These are phyloP conservation scores for Phaeosphaeriaceae sp. DNA, from an alignment of 2,329 filamentous ascomycete genomes.

Conservation along the genomic window DNA sequence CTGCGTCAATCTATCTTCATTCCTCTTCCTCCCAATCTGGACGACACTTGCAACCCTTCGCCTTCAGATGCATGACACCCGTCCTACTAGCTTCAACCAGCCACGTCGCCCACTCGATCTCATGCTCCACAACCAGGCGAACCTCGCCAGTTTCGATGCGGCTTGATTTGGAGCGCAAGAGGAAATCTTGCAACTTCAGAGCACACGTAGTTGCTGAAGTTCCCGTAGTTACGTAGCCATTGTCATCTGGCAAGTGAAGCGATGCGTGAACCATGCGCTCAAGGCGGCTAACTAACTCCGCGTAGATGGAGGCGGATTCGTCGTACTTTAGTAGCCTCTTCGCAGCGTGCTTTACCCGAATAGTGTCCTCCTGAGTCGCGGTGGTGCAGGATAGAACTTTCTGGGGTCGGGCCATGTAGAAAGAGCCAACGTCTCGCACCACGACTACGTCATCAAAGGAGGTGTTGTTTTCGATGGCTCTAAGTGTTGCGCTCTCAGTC, in stretches of 20 bases:
- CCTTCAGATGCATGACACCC: slow-evolving; percentile 41
- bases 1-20: not conserved
- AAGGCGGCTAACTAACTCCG: slow-evolving; percentile 20
- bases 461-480: slow-evolving; percentile 4
- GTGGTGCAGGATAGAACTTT: slow-evolving; percentile 28
- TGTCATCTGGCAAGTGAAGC: slow-evolving; percentile 2
- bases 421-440: slow-evolving; percentile 25
- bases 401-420: slow-evolving; percentile 24
- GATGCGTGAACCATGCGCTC: slow-evolving; percentile 29
- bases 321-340: slow-evolving; percentile 23
- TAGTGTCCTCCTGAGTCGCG: slow-evolving; percentile 29
- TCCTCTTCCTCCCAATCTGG: slow-evolving; percentile 30
- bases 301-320: slow-evolving; percentile 26
- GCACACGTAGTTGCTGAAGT: slow-evolving; percentile 15
- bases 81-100: slow-evolving; percentile 28
- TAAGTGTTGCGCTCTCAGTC: not conserved
- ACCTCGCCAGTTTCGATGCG: slow-evolving; percentile 33
- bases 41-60: slow-evolving; percentile 30
- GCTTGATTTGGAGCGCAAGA: slow-evolving; percentile 20
- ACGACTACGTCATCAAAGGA: slow-evolving; percentile 34
- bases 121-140: slow-evolving; percentile 28
- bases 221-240: not conserved
- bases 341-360: slow-evolving; percentile 22
- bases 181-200: slow-evolving; percentile 21
- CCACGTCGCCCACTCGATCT: slow-evolving; percentile 41